These are phyloP conservation scores for Saturnispora besseyi DNA, from an alignment of 805 yeast genomes.

Conservation along the genomic window DNA sequence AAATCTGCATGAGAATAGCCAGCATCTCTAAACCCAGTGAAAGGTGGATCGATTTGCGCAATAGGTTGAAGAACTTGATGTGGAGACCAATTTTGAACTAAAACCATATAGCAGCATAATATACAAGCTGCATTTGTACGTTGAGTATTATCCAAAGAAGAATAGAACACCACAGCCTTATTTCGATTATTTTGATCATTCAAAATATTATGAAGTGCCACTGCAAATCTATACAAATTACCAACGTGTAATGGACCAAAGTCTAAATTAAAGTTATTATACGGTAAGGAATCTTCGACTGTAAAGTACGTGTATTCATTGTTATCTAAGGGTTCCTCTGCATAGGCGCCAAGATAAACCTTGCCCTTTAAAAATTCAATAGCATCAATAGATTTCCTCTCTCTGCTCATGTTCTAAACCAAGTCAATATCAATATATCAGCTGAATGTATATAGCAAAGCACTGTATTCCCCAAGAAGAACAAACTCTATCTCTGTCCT, in stretches of 20 bases:
- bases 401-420: background rate
- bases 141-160: conserved; percentile 69
- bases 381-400: conserved; percentile 19
- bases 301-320: conserved; percentile 75
- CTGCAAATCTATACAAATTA: conserved; percentile 90
- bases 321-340: conserved; percentile 68
- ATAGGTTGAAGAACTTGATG: conserved; percentile 95
- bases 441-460: background rate
- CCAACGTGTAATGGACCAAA: conserved; percentile 96
- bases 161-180: conserved; percentile 85
- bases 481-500: background rate
- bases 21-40: conserved; percentile 93
- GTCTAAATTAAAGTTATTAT: conserved; percentile 91
- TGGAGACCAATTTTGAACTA: conserved; percentile 97
- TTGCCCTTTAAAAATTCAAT: conserved; percentile 42
- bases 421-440: background rate
- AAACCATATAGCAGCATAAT: conserved; percentile 86
- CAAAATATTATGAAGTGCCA: conserved; percentile 80
- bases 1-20: conserved; percentile 95
- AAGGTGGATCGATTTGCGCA: conserved; percentile 85
- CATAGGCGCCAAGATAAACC: conserved; percentile 86
- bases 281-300: conserved; percentile 84
- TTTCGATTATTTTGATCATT: conserved; percentile 78
- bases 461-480: background rate
- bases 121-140: conserved; percentile 93